These are phyloP conservation scores for Trichothecium roseum DNA, from an alignment of 2,329 filamentous ascomycete genomes.

Conservation along the genomic window DNA sequence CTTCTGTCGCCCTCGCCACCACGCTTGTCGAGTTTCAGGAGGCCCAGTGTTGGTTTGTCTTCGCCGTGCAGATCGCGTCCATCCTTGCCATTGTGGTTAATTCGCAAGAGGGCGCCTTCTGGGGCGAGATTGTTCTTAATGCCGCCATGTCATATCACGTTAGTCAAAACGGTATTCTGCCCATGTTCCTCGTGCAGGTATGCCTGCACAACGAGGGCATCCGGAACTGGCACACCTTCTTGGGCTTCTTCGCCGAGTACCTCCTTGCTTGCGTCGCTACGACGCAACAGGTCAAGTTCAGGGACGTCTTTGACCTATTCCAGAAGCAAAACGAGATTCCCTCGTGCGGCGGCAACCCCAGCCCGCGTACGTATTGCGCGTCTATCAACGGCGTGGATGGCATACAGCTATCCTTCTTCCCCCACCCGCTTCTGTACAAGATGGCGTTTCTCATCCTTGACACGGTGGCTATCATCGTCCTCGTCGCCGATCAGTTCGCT, in stretches of 20 bases:
- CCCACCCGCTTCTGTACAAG: conserved; percentile 25
- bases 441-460: conserved; percentile 25
- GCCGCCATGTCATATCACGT: conserved; percentile 25
- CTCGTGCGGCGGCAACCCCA: conserved; percentile 24
- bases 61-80: conserved; percentile 27
- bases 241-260: conserved; percentile 27
- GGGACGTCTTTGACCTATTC: conserved; percentile 22
- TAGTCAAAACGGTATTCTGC: conserved; percentile 24
- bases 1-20: conserved; percentile 26
- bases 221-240: conserved; percentile 28
- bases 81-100: conserved; percentile 29
- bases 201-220: conserved; percentile 28
- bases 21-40: conserved; percentile 30
- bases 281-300: conserved; percentile 23
- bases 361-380: conserved; percentile 26
- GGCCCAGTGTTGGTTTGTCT: conserved; percentile 28
- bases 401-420: conserved; percentile 23
- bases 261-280: conserved; percentile 25
- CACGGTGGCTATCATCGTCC: conserved; percentile 21
- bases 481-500: conserved; percentile 22
- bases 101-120: conserved; percentile 27
- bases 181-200: conserved; percentile 26
- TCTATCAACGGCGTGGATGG: conserved; percentile 22
- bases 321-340: conserved; percentile 18
- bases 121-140: conserved; percentile 27